These are phyloP conservation scores for Singerocomus rubriflavus DNA, from an alignment of 1,284 basidiomycete species.

Conservation along the genomic window DNA sequence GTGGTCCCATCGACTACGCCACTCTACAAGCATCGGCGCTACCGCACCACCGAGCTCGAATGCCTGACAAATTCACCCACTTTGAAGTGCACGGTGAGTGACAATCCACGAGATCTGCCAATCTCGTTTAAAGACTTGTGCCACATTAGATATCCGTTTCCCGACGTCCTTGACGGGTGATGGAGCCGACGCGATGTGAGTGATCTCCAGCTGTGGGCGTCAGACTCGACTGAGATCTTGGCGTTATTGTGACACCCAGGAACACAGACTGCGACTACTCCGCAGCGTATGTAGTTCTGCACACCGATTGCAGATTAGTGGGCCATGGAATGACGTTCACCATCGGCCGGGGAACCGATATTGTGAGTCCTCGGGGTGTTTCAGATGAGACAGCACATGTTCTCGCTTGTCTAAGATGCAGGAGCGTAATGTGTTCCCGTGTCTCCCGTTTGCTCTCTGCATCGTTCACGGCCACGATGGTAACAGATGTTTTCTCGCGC, in stretches of 20 bases:
- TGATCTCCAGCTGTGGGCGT: not conserved
- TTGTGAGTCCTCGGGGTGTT: constrained; percentile 44
- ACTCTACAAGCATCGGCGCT: too few relatives aligned
- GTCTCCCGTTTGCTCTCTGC: not conserved
- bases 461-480: not conserved
- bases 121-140: not conserved
- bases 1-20: not conserved
- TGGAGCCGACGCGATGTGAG: constrained; percentile 58
- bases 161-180: constrained; percentile 55
- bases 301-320: constrained; percentile 60
- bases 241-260: constrained; percentile 39
- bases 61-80: constrained; percentile 25
- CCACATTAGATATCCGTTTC: constrained; percentile 34
- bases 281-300: constrained; percentile 80
- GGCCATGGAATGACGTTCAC: constrained; percentile 95
- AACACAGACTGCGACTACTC: constrained; percentile 94
- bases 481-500: not conserved
- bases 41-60: not conserved
- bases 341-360: constrained; percentile 90
- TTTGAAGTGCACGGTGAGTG: constrained; percentile 33
- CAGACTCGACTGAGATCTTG: constrained; percentile 1
- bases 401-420: not conserved
- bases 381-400: not conserved
- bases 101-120: not conserved
- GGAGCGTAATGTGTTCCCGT: not conserved